Conservation (phyloP, 176 grass and related monocot species). For the Paspalum notatum region DNA sequence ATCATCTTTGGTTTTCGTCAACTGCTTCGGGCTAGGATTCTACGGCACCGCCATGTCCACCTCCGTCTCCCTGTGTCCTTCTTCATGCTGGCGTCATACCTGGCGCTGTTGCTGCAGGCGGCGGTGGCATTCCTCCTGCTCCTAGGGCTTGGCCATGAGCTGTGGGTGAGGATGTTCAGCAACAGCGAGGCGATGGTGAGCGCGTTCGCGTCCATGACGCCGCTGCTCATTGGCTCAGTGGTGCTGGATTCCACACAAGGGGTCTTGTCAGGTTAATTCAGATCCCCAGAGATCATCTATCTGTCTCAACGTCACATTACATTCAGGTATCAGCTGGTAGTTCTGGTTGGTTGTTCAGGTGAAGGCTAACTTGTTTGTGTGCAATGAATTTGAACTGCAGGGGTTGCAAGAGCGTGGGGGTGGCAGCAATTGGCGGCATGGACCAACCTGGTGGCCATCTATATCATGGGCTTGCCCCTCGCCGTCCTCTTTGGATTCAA, state of each 20-base stretch:
- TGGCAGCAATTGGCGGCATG: slow-evolving; percentile 72
- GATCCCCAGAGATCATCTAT: no score
- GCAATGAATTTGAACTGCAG: no score
- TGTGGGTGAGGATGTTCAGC: slow-evolving; percentile 55
- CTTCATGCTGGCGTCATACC: slow-evolving; percentile 42
- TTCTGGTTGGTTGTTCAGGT: no score
- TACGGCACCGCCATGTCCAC: slow-evolving; percentile 40
- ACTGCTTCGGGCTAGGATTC: slow-evolving; percentile 31
- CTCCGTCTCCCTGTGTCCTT: slow-evolving; percentile 45
- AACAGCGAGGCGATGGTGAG: slow-evolving; percentile 41
- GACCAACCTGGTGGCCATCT: slow-evolving; percentile 74
- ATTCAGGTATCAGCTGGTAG: no score
- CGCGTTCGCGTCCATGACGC: slow-evolving; percentile 47
- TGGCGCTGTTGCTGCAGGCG: slow-evolving; percentile 43
- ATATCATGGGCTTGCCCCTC: slow-evolving; percentile 58
- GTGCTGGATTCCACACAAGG: slow-evolving; percentile 63
- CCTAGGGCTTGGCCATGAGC: slow-evolving; percentile 38
- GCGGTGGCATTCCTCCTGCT: slow-evolving; percentile 45
- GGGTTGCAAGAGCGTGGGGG: slow-evolving; percentile 66
- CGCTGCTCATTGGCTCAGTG: slow-evolving; percentile 58
- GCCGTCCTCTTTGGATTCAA: slow-evolving; percentile 56
- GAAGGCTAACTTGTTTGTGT: no score
- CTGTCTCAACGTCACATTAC: no score
- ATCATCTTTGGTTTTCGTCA: slow-evolving; percentile 9
- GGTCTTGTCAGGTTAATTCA: slow-evolving; percentile 56